Conservation (phyloP, 129 eudicot genomes). For the Flaveria robusta region DNA sequence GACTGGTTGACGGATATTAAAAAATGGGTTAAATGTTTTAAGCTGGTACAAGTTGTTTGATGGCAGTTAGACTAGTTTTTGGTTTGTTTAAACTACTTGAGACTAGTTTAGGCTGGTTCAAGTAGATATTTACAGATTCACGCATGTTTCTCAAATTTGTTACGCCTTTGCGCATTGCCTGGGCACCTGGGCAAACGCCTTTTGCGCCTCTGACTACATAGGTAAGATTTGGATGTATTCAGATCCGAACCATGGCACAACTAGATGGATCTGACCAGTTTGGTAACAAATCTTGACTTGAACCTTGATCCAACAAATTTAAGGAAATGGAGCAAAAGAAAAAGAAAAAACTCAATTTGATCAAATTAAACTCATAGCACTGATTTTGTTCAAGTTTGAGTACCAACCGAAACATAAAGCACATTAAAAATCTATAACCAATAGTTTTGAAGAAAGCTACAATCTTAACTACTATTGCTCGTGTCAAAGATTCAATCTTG, state of each 20-base stretch:
- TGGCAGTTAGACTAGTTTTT: too few relatives aligned
- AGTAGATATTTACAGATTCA: too few relatives aligned
- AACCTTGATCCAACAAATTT: not conserved
- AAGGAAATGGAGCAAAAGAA: not conserved
- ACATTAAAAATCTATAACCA: slow-evolving; percentile 21
- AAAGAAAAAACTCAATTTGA: slow-evolving; percentile 11
- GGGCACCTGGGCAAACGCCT: too few relatives aligned
- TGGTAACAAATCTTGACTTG: not conserved
- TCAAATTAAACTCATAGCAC: slow-evolving; percentile 17
- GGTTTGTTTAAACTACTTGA: too few relatives aligned
- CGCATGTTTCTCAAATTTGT: too few relatives aligned
- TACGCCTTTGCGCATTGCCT: too few relatives aligned
- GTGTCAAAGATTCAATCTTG: slow-evolving; percentile 23
- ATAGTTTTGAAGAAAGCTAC: slow-evolving; percentile 5
- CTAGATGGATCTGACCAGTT: not conserved
- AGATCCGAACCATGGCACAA: not conserved
- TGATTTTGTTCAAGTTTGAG: slow-evolving; percentile 22
- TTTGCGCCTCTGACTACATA: too few relatives aligned
- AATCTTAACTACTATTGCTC: slow-evolving; percentile 21
- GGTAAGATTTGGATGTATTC: not conserved
- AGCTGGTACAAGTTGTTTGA: too few relatives aligned
- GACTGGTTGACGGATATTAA: not conserved
- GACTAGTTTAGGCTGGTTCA: too few relatives aligned
- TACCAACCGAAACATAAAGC: slow-evolving; percentile 24
- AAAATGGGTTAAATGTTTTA: not conserved